Evolutionary conservation across 2,329 filamentous ascomycete species (phyloP).

Genomic region (Pyrenochaeta sp.): DNA sequence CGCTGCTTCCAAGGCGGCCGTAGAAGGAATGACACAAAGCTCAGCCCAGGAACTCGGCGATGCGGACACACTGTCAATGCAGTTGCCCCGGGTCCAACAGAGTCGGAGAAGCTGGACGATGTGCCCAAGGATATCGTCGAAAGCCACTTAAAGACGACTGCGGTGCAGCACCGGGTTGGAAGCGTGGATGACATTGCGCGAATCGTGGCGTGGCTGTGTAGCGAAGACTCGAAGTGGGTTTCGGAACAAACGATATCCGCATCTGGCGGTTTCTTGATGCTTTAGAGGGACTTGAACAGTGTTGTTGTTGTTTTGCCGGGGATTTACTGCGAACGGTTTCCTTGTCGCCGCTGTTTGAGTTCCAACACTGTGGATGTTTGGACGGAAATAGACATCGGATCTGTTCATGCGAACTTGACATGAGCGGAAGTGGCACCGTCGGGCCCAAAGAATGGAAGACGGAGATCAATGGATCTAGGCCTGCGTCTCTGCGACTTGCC

Average conservation of each 20-base stretch:
- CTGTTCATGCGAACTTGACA: neutral
- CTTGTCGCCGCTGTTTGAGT: conserved; percentile 27
- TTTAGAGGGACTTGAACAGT: conserved; percentile 18
- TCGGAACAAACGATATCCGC: conserved; percentile 65
- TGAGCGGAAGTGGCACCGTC: neutral
- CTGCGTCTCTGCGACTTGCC: neutral
- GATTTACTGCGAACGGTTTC: conserved; percentile 4
- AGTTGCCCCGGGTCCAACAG: conserved; percentile 67
- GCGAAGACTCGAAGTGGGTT: conserved; percentile 53
- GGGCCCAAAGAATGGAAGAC: conserved; percentile 1
- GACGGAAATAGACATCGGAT: conserved; percentile 20
- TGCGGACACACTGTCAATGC: conserved; percentile 69
- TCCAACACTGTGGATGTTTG: conserved; percentile 43
- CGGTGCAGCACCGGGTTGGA: conserved; percentile 61
- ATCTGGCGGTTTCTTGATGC: conserved; percentile 58
- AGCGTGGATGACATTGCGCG: conserved; percentile 63
- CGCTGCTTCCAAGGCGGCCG: conserved; percentile 65
- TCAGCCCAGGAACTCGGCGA: conserved; percentile 67
- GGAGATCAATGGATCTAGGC: neutral
- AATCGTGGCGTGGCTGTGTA: conserved; percentile 65
- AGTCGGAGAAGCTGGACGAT: conserved; percentile 65
- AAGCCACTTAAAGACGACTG: conserved; percentile 60
- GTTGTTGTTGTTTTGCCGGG: conserved; percentile 19
- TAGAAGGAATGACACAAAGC: conserved; percentile 67
- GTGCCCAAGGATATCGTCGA: conserved; percentile 61